phyloP scores from a whole-genome alignment of 106 monocot species.

The Vanilla planifolia region DNA sequence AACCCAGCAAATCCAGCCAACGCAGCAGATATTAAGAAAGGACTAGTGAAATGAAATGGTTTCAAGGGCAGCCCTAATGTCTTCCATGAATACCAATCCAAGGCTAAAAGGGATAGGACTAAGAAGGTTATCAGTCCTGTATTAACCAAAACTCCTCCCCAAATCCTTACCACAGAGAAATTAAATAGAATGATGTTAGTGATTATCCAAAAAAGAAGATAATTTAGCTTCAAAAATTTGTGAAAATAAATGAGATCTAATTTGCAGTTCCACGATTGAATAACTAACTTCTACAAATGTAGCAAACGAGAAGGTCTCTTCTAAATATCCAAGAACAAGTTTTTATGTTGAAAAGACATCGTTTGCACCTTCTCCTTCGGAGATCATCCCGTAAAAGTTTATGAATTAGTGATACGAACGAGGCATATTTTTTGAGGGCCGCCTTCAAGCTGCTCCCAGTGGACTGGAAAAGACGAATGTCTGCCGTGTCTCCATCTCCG shows the following conservation, averaged over 20 bases:
- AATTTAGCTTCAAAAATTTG: no score
- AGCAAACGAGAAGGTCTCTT: no score
- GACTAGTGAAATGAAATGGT: slow-evolving; percentile 48
- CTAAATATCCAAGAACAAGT: no score
- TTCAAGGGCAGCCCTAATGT: slow-evolving; percentile 51
- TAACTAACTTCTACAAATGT: no score
- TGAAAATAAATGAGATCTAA: no score
- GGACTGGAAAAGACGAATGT: background rate
- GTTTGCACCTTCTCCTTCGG: background rate
- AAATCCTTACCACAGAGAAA: slow-evolving; percentile 34
- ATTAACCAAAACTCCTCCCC: slow-evolving; percentile 49
- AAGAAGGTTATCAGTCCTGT: slow-evolving; percentile 37
- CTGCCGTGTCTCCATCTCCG: background rate
- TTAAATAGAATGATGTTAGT: background rate
- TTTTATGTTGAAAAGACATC: no score
- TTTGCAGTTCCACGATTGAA: no score
- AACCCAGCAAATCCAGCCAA: slow-evolving; percentile 59
- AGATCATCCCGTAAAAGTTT: background rate
- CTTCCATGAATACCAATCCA: slow-evolving; percentile 68
- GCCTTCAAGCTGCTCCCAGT: background rate
- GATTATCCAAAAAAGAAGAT: background rate
- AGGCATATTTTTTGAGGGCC: background rate
- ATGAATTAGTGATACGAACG: background rate
- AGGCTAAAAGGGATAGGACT: slow-evolving; percentile 39
- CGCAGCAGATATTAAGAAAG: slow-evolving; percentile 56